These are phyloP conservation scores for Salix arbutifolia DNA, from an alignment of 345 rosid species.

Conservation along the genomic window DNA sequence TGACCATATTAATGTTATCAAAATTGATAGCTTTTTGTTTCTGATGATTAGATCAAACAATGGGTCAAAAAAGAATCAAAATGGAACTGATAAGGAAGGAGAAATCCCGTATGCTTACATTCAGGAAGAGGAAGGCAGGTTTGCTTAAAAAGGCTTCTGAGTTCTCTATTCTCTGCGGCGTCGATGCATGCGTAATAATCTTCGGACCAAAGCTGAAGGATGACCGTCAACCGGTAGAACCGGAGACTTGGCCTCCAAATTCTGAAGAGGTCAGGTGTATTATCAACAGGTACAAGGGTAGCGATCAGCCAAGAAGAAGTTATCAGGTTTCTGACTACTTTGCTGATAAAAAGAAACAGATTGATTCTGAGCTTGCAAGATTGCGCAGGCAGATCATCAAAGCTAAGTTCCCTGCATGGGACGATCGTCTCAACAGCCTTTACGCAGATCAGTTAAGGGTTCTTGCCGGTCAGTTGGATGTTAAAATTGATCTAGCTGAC, in stretches of 20 bases:
- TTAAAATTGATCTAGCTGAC: background rate
- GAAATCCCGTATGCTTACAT: slow-evolving; percentile 4
- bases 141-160: slow-evolving; percentile 16
- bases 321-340: slow-evolving; percentile 11
- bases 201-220: background rate
- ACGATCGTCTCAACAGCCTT: background rate
- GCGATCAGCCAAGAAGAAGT: background rate
- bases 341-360: slow-evolving; percentile 3
- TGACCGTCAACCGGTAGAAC: background rate
- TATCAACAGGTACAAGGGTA: background rate
- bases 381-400: background rate
- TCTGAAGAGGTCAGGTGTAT: background rate
- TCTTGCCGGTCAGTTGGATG: background rate
- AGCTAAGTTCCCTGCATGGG: slow-evolving; percentile 1
- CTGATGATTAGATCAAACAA: background rate
- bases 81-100: slow-evolving; percentile 9
- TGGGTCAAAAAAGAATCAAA: slow-evolving; percentile 4
- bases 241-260: slow-evolving; percentile 13
- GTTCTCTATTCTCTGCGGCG: slow-evolving; percentile 17
- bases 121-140: slow-evolving; percentile 10
- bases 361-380: slow-evolving; percentile 1
- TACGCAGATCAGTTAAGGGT: background rate
- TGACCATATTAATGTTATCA: too few relatives aligned
- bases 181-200: slow-evolving; percentile 15
- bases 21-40: too few relatives aligned